A percentile compares a stretch with the other conserved stretches of the same genome.
These are phyloP conservation scores for Ziziphus jujuba DNA, from an alignment of 306 rosid species.

Conservation along the genomic window DNA sequence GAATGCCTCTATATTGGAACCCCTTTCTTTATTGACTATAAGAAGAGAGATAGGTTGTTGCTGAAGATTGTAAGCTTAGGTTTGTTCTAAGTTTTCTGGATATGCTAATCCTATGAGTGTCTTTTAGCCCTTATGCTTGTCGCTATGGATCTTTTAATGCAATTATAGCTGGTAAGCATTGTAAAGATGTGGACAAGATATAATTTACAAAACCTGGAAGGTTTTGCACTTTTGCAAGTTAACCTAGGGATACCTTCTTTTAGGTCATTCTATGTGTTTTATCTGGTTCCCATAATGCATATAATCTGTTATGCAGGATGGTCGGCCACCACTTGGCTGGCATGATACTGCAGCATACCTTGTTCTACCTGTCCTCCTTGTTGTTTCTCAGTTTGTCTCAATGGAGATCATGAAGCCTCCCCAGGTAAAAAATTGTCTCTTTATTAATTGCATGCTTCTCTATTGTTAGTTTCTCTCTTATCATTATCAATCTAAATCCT, in stretches of 20 bases:
- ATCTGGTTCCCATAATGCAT: conserved; percentile 8
- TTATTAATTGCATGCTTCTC: conserved; percentile 14
- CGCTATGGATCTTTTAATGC: conserved; percentile 15
- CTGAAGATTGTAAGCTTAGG: conserved; percentile 7
- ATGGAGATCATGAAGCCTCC: conserved; percentile 99
- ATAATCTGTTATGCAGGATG: conserved; percentile 63
- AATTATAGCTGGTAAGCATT: conserved; percentile 3
- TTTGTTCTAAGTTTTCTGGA: background rate
- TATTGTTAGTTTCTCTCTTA: conserved; percentile 15
- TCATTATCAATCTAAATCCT: conserved; percentile 28
- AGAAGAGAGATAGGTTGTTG: conserved; percentile 1
- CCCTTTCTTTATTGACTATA: background rate
- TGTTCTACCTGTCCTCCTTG: conserved; percentile 88
- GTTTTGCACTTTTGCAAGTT: conserved; percentile 1
- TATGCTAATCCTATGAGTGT: background rate
- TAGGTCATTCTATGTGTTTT: conserved; percentile 9
- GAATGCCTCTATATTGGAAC: background rate
- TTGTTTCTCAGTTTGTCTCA: conserved; percentile 78
- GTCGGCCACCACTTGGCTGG: conserved; percentile 99
- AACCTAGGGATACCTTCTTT: conserved; percentile 1
- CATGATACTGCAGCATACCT: conserved; percentile 86
- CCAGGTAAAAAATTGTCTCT: conserved; percentile 51
- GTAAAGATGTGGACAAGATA: background rate
- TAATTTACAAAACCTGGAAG: background rate
- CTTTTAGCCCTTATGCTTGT: background rate